A percentile compares a stretch with the other conserved stretches of the same genome.
phyloP scores from a whole-genome alignment of 1,284 basidiomycete genomes.

The Microbotryum scabiosae region DNA sequence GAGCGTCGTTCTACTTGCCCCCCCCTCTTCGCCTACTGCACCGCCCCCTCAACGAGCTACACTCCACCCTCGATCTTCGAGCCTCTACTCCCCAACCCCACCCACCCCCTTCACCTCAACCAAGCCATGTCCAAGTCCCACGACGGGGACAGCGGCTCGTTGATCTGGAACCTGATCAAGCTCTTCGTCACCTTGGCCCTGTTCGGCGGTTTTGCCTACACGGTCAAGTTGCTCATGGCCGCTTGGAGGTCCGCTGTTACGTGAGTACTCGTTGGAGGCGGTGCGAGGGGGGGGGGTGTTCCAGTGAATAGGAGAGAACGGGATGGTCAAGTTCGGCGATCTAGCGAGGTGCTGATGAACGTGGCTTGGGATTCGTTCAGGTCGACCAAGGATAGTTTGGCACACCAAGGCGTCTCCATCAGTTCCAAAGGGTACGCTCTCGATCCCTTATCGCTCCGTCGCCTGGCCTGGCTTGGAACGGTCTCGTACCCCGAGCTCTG shows the following conservation, averaged over 20 bases:
- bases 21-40: too few relatives aligned
- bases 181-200: conserved; percentile 20
- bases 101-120: background rate
- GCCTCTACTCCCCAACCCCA: background rate
- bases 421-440: conserved; percentile 12
- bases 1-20: too few relatives aligned
- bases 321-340: too few relatives aligned
- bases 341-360: background rate
- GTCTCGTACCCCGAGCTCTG: too few relatives aligned
- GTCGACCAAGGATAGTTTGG: conserved; percentile 13
- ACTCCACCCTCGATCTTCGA: background rate
- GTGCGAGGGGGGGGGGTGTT: too few relatives aligned
- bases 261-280: background rate
- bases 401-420: conserved; percentile 16
- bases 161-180: conserved; percentile 15
- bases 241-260: conserved; percentile 11
- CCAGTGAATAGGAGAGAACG: too few relatives aligned
- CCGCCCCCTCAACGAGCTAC: too few relatives aligned
- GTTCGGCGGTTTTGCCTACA: conserved; percentile 4
- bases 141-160: background rate
- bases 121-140: conserved; percentile 2
- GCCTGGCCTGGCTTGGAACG: background rate
- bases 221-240: background rate
- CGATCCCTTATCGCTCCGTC: background rate
- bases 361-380: background rate